Base-by-base conservation (phyloP, 1,284 basidiomycete genomes). In the Ceratobasidium papillatum region DNA sequence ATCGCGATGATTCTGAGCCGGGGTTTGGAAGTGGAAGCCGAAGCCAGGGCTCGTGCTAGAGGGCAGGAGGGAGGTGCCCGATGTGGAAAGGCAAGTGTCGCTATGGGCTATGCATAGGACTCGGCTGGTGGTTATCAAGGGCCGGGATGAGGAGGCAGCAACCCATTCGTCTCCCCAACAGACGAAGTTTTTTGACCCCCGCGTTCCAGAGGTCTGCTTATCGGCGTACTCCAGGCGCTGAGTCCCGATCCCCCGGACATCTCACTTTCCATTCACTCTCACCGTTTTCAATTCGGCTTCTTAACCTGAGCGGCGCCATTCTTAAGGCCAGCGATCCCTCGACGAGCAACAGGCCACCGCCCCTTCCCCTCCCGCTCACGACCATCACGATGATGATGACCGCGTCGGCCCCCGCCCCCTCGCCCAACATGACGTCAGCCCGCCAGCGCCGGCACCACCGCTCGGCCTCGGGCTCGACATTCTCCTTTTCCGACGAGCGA, bases 401-500 rank as follows among this genome's bases (percentile, higher is more conserved):
- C 52, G 36, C 58, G 30, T 58, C 54, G 27, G 54, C 54, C 8
- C 9, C 64, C 17, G 49, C 62, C 14, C n/a, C 72, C 22, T 38
- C 63, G 34, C 52, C 62, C 19, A 54, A 9, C 45, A 11, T 49
- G 71, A 74, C 25, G 64, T 63, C 51, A 49, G 54, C 58, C 69
- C 80, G 84, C 45, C 79, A 81, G 64, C 85, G 85, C 76, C 80
- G 82, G 63, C 84, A 85, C 45, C 81, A 83, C 14, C 84, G 82
- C 77, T 81, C 82, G 17, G 74, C 77, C 41, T 64, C 64, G 45
- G 75, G 49, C 64, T 76, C 61, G 30, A 77, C 76, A 2, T 76
- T 64, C 71, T 74, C 80, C 38, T 87, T 85, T 81, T 84, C 83
- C 52, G 83, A 84, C 59, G 86, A 87, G 77, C 82, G 80, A 51